Conservation (phyloP, 345 rosid species). For the Kernera saxatilis region DNA sequence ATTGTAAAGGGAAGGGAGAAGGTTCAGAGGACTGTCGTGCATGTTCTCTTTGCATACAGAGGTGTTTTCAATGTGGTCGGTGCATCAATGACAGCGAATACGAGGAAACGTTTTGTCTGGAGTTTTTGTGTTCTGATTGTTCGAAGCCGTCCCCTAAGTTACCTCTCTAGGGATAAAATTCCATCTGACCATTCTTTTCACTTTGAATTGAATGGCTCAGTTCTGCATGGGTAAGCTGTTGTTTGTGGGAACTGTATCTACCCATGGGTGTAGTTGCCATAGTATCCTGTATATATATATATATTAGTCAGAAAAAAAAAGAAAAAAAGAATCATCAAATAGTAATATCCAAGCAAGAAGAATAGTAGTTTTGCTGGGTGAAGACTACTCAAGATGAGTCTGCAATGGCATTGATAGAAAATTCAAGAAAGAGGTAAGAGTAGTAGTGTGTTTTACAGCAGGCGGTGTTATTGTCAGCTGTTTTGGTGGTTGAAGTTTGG, state of each 20-base stretch:
- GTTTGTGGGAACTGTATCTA: slow-evolving; percentile 2
- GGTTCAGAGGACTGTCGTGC: slow-evolving; percentile 59
- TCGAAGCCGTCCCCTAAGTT: slow-evolving; percentile 26
- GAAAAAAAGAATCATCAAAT: too few relatives aligned
- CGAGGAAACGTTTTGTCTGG: slow-evolving; percentile 82
- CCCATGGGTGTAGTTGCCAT: slow-evolving; percentile 11
- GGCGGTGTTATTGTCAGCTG: too few relatives aligned
- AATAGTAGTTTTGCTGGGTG: too few relatives aligned
- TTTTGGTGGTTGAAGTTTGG: too few relatives aligned
- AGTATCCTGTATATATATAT: too few relatives aligned
- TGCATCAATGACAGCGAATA: slow-evolving; percentile 75
- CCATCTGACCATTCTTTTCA: slow-evolving; percentile 14
- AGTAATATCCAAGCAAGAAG: too few relatives aligned
- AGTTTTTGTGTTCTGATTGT: slow-evolving; percentile 69
- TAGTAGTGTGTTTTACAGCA: too few relatives aligned
- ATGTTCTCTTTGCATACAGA: slow-evolving; percentile 71
- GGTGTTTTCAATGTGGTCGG: slow-evolving; percentile 83
- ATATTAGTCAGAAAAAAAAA: too few relatives aligned
- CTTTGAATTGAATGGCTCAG: slow-evolving; percentile 20
- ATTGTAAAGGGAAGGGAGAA: slow-evolving; percentile 52
- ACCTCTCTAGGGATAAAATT: slow-evolving; percentile 24
- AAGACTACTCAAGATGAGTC: too few relatives aligned
- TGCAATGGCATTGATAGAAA: too few relatives aligned
- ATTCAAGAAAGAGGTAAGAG: too few relatives aligned
- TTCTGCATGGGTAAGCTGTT: slow-evolving; percentile 40